A percentile compares a stretch with the other conserved stretches of the same genome.
Evolutionary conservation across 768 basidiomycete species (phyloP).

Genomic region (Trametes meyenii): DNA sequence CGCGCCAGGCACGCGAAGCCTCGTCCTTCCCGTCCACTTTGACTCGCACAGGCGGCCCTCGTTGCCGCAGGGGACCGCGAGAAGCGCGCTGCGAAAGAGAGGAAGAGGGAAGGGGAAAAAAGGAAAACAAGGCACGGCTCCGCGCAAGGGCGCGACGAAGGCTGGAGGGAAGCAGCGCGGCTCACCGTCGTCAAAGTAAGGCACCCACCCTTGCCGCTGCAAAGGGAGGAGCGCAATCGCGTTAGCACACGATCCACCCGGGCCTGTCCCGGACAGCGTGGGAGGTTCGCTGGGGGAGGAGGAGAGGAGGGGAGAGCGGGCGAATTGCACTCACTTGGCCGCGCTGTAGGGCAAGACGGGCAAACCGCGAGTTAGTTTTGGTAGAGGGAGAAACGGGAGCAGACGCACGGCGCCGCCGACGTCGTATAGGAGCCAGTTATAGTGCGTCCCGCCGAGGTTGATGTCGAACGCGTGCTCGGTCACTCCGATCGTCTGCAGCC

Average conservation of each 20-base stretch:
- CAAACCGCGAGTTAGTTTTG: neutral
- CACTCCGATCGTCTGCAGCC: constrained; percentile 79
- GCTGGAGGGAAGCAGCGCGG: constrained; percentile 16
- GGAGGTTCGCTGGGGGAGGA: neutral
- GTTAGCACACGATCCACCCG: constrained; percentile 14
- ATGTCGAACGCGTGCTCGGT: constrained; percentile 77
- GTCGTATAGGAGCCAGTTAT: constrained; percentile 81
- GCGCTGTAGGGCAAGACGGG: constrained; percentile 41
- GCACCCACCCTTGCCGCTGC: constrained; percentile 80
- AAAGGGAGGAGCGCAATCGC: neutral
- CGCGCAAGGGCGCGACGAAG: constrained; percentile 15
- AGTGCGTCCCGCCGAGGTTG: constrained; percentile 59
- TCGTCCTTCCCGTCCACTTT: neutral
- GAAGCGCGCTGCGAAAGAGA: neutral
- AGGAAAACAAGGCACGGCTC: neutral
- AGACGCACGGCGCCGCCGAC: constrained; percentile 77
- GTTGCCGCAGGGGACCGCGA: too few relatives aligned
- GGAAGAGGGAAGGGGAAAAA: neutral
- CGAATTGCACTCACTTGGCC: constrained; percentile 53
- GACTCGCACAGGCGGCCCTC: neutral
- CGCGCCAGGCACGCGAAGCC: constrained; percentile 4
- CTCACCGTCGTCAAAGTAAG: constrained; percentile 84
- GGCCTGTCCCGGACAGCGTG: constrained; percentile 22
- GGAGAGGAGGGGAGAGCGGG: too few relatives aligned
- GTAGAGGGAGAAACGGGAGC: constrained; percentile 8